These are phyloP conservation scores for Heliamphora pulchella DNA, from an alignment of 179 eudicot species.

Conservation along the genomic window DNA sequence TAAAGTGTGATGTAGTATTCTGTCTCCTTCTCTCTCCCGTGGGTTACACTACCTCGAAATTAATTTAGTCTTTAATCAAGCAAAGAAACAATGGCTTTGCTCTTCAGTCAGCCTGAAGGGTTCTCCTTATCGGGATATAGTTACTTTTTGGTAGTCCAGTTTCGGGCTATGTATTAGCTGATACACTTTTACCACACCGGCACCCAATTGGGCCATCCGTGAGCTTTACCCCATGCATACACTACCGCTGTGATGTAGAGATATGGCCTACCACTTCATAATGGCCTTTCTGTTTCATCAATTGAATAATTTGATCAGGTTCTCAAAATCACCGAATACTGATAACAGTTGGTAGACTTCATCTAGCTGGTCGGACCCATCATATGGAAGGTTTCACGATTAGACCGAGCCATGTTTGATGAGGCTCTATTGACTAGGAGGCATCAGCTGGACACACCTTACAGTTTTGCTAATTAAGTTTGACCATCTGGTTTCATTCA, in stretches of 20 bases:
- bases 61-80: not conserved
- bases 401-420: not conserved
- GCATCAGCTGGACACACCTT: not conserved
- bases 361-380: not conserved
- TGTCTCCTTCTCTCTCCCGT: not conserved
- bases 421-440: not conserved
- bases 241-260: not conserved
- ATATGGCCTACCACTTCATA: not conserved
- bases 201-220: not conserved
- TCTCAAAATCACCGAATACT: not conserved
- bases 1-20: not conserved
- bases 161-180: not conserved
- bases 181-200: not conserved
- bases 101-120: not conserved
- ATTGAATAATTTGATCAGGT: not conserved
- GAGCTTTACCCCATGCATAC: not conserved
- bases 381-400: not conserved
- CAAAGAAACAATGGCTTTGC: not conserved
- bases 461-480: not conserved
- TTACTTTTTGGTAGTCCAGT: not conserved
- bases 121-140: not conserved
- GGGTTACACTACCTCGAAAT: not conserved
- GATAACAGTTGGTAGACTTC: not conserved
- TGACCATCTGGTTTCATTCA: slow-evolving; percentile 18
- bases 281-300: not conserved